Conservation (phyloP, 2,329 filamentous ascomycete genomes). For the Sclerotinia nivalis region DNA sequence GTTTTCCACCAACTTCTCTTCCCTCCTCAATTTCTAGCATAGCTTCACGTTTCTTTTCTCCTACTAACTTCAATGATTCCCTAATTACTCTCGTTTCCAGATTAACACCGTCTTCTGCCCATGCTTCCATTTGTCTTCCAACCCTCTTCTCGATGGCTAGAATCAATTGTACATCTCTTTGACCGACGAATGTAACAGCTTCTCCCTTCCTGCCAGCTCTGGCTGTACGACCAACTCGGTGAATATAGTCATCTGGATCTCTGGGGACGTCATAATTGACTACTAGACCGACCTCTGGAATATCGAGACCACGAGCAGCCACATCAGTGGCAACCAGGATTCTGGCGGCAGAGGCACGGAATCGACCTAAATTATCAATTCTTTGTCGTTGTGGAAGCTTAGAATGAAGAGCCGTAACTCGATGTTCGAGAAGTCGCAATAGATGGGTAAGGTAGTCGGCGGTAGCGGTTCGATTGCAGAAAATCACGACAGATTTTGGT, state of each 20-base stretch:
- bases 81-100: conserved; percentile 86
- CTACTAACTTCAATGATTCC: conserved; percentile 83
- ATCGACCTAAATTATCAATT: conserved; percentile 83
- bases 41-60: conserved; percentile 92
- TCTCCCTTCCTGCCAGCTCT: conserved; percentile 84
- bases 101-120: conserved; percentile 88
- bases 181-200: conserved; percentile 84
- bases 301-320: conserved; percentile 90
- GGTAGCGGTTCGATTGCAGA: conserved; percentile 88
- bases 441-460: conserved; percentile 88
- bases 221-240: conserved; percentile 92
- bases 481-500: conserved; percentile 81
- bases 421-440: conserved; percentile 80
- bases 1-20: conserved; percentile 86
- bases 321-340: conserved; percentile 95
- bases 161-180: conserved; percentile 89
- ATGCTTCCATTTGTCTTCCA: conserved; percentile 76
- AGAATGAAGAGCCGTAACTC: conserved; percentile 89
- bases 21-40: conserved; percentile 89
- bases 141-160: conserved; percentile 85
- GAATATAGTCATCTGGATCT: conserved; percentile 97
- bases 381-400: conserved; percentile 81
- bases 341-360: conserved; percentile 84
- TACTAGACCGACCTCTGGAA: conserved; percentile 86
- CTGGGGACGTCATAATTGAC: conserved; percentile 95